Evolutionary conservation across 2,329 filamentous ascomycete genomes (phyloP), one percentile per base, ranked within the genome.

Genomic region (Botrytis aclada): DNA sequence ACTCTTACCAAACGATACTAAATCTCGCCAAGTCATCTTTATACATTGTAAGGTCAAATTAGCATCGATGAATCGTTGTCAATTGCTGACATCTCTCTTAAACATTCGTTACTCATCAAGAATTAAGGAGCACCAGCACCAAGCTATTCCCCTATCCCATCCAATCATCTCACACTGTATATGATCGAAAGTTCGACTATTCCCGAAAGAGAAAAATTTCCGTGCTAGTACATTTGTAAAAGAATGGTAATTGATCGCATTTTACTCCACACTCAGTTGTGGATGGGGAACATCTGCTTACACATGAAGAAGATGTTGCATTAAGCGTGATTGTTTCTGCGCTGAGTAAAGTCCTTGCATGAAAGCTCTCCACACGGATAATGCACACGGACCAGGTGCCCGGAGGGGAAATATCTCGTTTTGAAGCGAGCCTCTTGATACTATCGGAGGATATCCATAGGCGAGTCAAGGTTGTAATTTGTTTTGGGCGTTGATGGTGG

Each of bases 321-420:
- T 63, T n/a, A 25, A 7, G 34, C 41, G 7, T 32, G n/a, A 25
- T 22, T 25, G 20, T 32, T 34, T 20, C 22, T 9, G 62, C 29
- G 62, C n/a, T 45, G 39, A 64, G 41, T 64, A 54, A 66, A 54
- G 45, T 39, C 14, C 5, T 20, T 54, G 64, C 64, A 66, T 66
- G 34, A 25, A 12, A 12, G 32, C n/a, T 66, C 45, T 16, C 64
- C 32, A 39, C 32, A 51, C 47, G 22, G 51, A n/a, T 12, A 7
- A 54, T 34, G 4, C 34, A 43, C 63, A n/a, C 32, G 32, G 43
- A 25, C 63, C 43, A 51, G 41, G 22, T 51, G 43, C 63, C 43
- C 22, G 45, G 45, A 54, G 25, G 25, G 34, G 45, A 66, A 39
- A 39, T 54, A 66, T 29, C 2, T 66, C 64, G 45, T 54, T 54